These are phyloP conservation scores for Quercus berberidifolia DNA, from an alignment of 306 rosid genomes.

Conservation along the genomic window DNA sequence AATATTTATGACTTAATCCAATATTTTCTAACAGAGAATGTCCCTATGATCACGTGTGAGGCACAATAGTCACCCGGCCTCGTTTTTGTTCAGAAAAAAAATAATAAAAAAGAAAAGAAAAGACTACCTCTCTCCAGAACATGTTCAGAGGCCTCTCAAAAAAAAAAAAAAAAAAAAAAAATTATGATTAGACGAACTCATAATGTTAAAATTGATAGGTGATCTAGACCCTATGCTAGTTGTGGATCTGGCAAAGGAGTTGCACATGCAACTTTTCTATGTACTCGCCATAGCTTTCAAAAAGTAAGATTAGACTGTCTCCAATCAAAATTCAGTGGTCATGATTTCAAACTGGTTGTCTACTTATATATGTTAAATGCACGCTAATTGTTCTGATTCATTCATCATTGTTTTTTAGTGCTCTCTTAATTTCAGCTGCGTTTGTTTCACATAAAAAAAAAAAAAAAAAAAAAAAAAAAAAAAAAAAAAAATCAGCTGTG, in stretches of 20 bases:
- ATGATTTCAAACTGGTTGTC: neutral
- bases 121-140: too few species aligned
- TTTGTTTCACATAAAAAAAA: too few species aligned
- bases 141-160: too few species aligned
- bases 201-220: neutral
- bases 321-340: neutral
- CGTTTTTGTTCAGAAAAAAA: too few species aligned
- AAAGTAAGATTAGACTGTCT: neutral
- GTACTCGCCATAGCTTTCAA: neutral
- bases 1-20: accelerated
- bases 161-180: neutral
- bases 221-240: neutral
- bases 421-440: neutral
- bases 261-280: neutral
- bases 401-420: conserved; percentile 10
- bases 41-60: accelerated
- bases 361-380: neutral
- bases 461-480: too few species aligned
- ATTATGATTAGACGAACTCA: neutral
- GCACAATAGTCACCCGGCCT: too few species aligned
- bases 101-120: too few species aligned
- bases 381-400: neutral
- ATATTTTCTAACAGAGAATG: accelerated
- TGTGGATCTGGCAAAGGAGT: neutral
- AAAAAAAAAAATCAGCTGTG: neutral